Percentiles rank a stretch among this genome's conserved stretches.
These are phyloP conservation scores for Takakia lepidozioides DNA, from an alignment of 225 moss, liverwort and hornwort genomes.

Conservation along the genomic window DNA sequence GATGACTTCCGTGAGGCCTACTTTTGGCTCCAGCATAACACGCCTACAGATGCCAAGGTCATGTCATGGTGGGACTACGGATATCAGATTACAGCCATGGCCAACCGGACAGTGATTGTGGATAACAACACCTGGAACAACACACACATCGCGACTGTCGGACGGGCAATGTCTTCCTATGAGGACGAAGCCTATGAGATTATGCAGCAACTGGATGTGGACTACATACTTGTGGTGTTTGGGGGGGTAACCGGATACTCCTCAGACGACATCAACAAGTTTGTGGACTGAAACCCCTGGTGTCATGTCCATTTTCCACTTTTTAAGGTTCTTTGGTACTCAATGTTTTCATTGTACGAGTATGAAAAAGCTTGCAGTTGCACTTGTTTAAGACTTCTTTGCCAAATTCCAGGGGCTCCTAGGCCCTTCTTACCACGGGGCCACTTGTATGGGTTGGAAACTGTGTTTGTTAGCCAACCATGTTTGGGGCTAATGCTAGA, in stretches of 20 bases:
- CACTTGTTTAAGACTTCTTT: no score
- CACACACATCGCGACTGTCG: conserved; percentile 95
- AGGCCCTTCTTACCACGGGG: no score
- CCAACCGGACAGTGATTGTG: conserved; percentile 92
- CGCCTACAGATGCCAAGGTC: conserved; percentile 85
- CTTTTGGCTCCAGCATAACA: conserved; percentile 97
- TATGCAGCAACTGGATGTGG: conserved; percentile 82
- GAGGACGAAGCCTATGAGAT: conserved; percentile 91
- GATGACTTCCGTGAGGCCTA: conserved; percentile 99
- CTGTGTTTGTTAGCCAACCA: no score
- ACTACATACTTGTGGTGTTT: conserved; percentile 94
- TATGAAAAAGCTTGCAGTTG: no score
- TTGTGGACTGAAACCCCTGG: conserved; percentile 13
- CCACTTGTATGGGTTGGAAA: no score
- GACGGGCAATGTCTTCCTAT: conserved; percentile 90
- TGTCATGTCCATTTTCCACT: background rate
- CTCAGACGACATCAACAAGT: conserved; percentile 99
- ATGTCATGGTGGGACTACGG: conserved; percentile 99
- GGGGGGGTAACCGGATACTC: conserved; percentile 98
- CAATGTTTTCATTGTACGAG: no score
- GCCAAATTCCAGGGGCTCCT: no score
- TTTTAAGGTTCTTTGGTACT: no score
- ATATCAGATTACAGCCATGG: conserved; percentile 96
- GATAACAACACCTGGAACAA: conserved; percentile 99
- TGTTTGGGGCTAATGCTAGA: no score